Percentiles rank a stretch among this genome's conserved stretches.
Conservation (phyloP, 208 protist genomes). For the Spironucleus salmonicida region DNA sequence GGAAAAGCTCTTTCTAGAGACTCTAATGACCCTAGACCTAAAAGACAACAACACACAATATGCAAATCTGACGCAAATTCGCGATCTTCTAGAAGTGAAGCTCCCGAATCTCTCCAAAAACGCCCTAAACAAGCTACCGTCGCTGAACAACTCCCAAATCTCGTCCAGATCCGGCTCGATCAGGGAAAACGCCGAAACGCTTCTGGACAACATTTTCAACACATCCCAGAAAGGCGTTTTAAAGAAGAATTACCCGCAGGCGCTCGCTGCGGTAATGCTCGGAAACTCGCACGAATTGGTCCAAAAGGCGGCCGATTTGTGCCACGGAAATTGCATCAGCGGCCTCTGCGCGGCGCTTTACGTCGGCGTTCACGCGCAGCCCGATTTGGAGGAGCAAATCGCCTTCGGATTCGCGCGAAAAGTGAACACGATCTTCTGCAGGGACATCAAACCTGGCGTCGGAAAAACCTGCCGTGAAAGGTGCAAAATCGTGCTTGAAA, state of each 20-base stretch:
- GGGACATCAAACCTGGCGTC: neutral
- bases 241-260: neutral
- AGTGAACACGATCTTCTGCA: neutral
- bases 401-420: neutral
- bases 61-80: neutral
- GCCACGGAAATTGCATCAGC: neutral
- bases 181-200: neutral
- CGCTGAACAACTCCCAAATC: neutral
- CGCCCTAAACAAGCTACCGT: neutral
- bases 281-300: neutral
- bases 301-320: neutral
- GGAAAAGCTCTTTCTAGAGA: neutral
- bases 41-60: neutral
- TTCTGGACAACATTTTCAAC: neutral
- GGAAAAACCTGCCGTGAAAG: neutral
- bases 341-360: neutral
- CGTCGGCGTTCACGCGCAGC: neutral
- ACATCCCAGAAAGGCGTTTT: neutral
- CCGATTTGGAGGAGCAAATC: neutral
- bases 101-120: too few species aligned
- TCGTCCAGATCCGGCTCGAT: neutral
- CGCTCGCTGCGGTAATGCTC: neutral
- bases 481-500: neutral
- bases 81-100: neutral
- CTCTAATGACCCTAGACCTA: neutral